A percentile compares a stretch with the other conserved stretches of the same genome.
Conservation (phyloP, 2,329 filamentous ascomycete species). For the Colletotrichum zoysiae region DNA sequence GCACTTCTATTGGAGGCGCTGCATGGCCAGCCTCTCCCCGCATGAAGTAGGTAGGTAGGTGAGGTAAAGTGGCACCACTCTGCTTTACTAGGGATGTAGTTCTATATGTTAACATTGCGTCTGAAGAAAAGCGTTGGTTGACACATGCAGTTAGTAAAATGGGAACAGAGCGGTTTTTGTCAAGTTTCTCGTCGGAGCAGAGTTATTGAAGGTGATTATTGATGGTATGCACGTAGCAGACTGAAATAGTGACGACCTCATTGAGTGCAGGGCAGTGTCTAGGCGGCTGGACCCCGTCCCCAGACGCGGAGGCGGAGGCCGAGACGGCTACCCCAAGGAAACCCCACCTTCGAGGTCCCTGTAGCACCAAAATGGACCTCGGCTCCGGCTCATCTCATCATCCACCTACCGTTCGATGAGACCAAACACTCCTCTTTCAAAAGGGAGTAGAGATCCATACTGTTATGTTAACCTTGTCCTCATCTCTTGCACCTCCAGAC, state of each 20-base stretch:
- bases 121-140: neutral
- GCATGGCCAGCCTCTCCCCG: conserved; percentile 16
- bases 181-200: neutral
- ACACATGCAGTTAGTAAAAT: neutral
- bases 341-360: conserved; percentile 38
- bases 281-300: conserved; percentile 15
- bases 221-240: neutral
- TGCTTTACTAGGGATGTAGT: neutral
- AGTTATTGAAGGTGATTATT: too few relatives aligned
- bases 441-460: conserved; percentile 20
- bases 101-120: neutral
- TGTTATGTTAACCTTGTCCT: neutral
- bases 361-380: conserved; percentile 40
- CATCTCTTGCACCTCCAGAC: neutral
- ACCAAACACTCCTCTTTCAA: conserved; percentile 31
- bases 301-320: conserved; percentile 37
- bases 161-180: neutral
- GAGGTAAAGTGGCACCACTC: conserved; percentile 25
- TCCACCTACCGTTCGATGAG: conserved; percentile 33
- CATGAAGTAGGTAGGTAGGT: neutral
- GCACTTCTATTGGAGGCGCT: conserved; percentile 27
- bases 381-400: conserved; percentile 36
- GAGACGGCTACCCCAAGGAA: conserved; percentile 40
- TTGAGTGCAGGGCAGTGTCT: neutral
- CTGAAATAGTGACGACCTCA: neutral